Base-by-base conservation (phyloP, 73 alveolate species). In the Paramecium sonneborni region DNA sequence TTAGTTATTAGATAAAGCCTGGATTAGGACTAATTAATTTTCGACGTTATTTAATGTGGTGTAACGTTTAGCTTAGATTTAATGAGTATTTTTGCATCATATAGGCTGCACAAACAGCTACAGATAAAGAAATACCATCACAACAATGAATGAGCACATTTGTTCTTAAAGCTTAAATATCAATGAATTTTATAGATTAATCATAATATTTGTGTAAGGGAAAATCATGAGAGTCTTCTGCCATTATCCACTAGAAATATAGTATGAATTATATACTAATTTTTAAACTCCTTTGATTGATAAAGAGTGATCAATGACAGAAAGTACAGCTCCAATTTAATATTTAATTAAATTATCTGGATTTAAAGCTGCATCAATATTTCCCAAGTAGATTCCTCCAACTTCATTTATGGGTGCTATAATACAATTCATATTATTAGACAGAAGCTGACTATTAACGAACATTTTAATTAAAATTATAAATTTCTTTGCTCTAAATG, bases 301-400 rank as follows among this genome's bases (percentile, higher is more conserved):
- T 9, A 68, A 9, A 7, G 85, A 68, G 5, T 20, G 18, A 24
- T 68, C 85, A 12, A 68, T 20, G 10, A 68, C 85, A 68, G 85
- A 68, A 10, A 68, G n/a, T 68, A 68, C 48, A 10, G 85, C 85
- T 68, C 48, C 48, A 23, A 68, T 68, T 6, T 68, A 24, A 28
- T 68, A 9, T 8, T 23, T 68, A 9, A 6, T 7, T 9, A 68
- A 23, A 7, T 18, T 6, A 10, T 68, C 85, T 20, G 52, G 52
- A 24, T 68, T 28, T 68, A 18, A 68, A 18, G 85, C 85, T 18
- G 85, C 85, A 28, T 68, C 85, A 18, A 68, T 5, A 68, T 68
- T 28, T 68, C 85, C 85, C 6, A 68, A 23, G 24, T 68, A 68
- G 6, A 68, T 20, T 68, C 85, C 85, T 18, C 85, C 85, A 68